Conservation (phyloP, 208 protist species). For the Naegleria gruberi region DNA sequence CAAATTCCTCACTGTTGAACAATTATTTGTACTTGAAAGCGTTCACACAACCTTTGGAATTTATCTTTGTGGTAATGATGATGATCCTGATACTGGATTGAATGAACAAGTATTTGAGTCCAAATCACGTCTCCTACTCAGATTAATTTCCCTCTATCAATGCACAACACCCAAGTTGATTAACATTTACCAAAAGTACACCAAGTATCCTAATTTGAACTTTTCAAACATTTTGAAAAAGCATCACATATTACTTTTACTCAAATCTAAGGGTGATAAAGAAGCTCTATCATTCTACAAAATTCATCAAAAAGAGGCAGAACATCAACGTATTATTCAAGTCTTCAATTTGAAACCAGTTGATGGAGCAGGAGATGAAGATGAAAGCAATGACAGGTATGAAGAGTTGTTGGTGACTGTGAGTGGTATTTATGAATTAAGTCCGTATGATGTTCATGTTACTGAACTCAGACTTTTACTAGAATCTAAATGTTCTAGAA, state of each 20-base stretch:
- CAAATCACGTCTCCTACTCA: background rate
- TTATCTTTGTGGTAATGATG: background rate
- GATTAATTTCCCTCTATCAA: background rate
- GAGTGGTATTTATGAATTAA: background rate
- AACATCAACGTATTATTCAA: background rate
- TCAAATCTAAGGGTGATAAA: background rate
- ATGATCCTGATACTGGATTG: background rate
- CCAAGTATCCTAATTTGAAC: background rate
- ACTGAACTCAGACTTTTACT: background rate
- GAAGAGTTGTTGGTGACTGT: background rate
- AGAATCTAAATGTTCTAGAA: background rate
- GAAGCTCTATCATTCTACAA: background rate
- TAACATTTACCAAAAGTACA: background rate
- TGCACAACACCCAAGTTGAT: background rate
- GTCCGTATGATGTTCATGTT: background rate
- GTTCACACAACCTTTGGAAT: background rate
- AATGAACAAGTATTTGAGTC: background rate
- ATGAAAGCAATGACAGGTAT: background rate
- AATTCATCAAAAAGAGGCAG: background rate
- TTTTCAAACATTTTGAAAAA: background rate
- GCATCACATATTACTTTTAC: background rate
- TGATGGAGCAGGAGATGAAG: background rate
- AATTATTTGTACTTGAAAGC: background rate
- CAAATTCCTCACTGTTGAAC: background rate
- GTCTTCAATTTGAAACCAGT: background rate